Evolutionary conservation across 345 rosid genomes (phyloP).

Genomic region (Balakata baccata): DNA sequence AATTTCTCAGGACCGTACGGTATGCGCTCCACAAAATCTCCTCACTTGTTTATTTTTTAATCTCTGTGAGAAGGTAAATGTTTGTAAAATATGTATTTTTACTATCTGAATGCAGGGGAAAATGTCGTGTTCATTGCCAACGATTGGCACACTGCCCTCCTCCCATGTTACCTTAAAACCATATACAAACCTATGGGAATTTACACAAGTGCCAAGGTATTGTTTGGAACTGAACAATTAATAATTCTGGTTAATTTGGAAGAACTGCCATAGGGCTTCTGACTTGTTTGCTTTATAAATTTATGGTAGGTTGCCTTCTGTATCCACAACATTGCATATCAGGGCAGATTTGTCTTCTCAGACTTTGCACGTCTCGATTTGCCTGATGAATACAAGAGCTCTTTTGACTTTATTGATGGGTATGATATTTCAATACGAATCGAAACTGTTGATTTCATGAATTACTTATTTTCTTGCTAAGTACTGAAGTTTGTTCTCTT

Average conservation of each 20-base stretch:
- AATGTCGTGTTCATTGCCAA: slow-evolving; percentile 78
- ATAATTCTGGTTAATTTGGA: not conserved
- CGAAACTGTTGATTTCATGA: not conserved
- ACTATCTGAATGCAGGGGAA: slow-evolving; percentile 53
- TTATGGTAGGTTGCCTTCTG: slow-evolving; percentile 70
- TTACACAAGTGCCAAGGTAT: slow-evolving; percentile 73
- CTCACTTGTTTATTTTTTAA: not conserved
- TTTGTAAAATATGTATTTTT: not conserved
- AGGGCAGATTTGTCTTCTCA: slow-evolving; percentile 67
- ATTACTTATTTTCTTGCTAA: not conserved
- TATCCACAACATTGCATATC: slow-evolving; percentile 97
- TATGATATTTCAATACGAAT: slow-evolving; percentile 22
- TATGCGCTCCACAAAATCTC: slow-evolving; percentile 26
- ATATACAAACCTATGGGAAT: slow-evolving; percentile 66
- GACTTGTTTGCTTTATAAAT: slow-evolving; percentile 10
- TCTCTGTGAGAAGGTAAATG: not conserved
- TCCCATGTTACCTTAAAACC: slow-evolving; percentile 78
- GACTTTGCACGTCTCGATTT: slow-evolving; percentile 73
- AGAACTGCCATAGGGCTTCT: not conserved
- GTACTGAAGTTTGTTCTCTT: slow-evolving; percentile 3
- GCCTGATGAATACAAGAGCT: slow-evolving; percentile 65
- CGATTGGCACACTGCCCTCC: slow-evolving; percentile 93
- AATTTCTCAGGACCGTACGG: slow-evolving; percentile 90
- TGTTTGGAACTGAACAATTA: not conserved
- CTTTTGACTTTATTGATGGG: slow-evolving; percentile 89